phyloP scores from a whole-genome alignment of 352 stramenopile genomes.

The Blastocystis sp. region DNA sequence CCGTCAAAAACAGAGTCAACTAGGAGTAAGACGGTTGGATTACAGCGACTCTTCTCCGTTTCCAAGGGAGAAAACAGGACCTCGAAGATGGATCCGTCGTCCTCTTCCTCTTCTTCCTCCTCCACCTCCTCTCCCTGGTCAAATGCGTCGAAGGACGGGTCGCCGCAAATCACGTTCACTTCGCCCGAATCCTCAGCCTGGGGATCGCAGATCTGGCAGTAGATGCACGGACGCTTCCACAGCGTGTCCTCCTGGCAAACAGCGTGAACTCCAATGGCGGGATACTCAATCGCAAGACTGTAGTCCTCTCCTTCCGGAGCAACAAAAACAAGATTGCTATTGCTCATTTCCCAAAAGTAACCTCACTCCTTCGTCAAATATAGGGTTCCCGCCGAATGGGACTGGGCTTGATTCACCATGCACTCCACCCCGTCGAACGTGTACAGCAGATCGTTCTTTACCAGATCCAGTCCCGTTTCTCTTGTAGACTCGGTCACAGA shows the following conservation, averaged over 20 bases:
- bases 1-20: conserved; percentile 43
- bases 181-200: neutral
- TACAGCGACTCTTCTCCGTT: neutral
- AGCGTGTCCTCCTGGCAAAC: conserved; percentile 19
- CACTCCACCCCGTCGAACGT: conserved; percentile 21
- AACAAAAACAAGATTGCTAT: conserved; percentile 44
- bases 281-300: conserved; percentile 47
- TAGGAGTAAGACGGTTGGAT: neutral
- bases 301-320: neutral
- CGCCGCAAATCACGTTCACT: neutral
- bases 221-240: conserved; percentile 38
- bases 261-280: conserved; percentile 35
- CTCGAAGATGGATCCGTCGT: conserved; percentile 28
- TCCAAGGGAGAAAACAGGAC: conserved; percentile 43
- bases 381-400: conserved; percentile 15
- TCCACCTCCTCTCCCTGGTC: neutral
- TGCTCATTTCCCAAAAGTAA: neutral
- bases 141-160: too few relatives aligned
- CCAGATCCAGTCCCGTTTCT: neutral
- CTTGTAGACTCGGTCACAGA: conserved; percentile 27
- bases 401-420: conserved; percentile 3
- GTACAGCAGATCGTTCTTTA: neutral
- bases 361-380: conserved; percentile 26
- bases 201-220: conserved; percentile 55
- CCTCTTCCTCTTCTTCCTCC: conserved; percentile 34